Conservation (phyloP, 192 early-diverging fungal genomes). For the Coemansia sp. region DNA sequence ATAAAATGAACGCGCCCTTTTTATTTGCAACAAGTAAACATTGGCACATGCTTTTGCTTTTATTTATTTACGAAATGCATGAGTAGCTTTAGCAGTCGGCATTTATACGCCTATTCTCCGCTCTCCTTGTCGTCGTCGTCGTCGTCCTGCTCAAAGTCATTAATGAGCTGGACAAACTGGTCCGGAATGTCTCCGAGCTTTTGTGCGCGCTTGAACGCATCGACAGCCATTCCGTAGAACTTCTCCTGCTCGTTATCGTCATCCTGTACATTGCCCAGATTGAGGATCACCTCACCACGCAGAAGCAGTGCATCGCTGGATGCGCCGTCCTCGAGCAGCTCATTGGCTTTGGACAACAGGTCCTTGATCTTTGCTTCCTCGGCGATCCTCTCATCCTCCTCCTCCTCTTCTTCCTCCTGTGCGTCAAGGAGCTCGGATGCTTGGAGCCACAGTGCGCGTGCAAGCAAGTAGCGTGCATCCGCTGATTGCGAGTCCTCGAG, state of each 20-base stretch:
- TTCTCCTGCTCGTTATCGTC: conserved; percentile 33
- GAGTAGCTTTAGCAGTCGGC: too few species aligned
- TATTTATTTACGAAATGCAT: too few species aligned
- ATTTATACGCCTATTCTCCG: too few species aligned
- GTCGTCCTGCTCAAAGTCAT: conserved; percentile 35
- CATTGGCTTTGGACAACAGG: conserved; percentile 23
- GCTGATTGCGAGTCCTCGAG: background rate
- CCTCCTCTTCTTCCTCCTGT: conserved; percentile 15
- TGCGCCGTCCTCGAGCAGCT: conserved; percentile 10
- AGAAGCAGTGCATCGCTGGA: conserved; percentile 33
- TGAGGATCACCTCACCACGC: conserved; percentile 44
- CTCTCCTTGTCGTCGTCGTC: conserved; percentile 1
- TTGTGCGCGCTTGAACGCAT: conserved; percentile 32
- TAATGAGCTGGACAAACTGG: conserved; percentile 45
- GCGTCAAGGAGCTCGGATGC: conserved; percentile 30
- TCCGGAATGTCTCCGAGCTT: conserved; percentile 39
- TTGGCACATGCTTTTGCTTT: too few species aligned
- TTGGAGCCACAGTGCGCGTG: conserved; percentile 29
- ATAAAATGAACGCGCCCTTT: background rate
- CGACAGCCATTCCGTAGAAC: conserved; percentile 30
- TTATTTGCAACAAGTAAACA: background rate
- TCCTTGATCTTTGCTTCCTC: conserved; percentile 15
- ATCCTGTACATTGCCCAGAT: conserved; percentile 48
- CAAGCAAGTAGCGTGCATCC: conserved; percentile 13
- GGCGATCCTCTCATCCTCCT: conserved; percentile 11